Evolutionary conservation across 2,329 filamentous ascomycete species (phyloP).

Genomic region (Tolypocladium endophyticum): DNA sequence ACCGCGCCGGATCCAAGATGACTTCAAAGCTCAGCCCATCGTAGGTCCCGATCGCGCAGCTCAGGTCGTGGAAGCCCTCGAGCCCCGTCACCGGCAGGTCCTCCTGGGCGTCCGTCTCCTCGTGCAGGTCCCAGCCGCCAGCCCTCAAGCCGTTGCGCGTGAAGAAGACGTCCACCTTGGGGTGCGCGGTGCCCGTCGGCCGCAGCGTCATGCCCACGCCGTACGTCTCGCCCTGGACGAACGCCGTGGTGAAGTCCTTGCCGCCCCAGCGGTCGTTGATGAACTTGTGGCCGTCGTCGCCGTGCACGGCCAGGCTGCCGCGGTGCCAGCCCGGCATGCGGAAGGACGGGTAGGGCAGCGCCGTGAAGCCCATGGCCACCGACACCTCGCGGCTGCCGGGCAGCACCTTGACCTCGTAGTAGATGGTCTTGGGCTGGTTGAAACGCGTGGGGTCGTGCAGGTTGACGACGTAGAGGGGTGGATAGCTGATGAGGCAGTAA

Average conservation of each 20-base stretch:
- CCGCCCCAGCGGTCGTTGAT: slow-evolving; percentile 69
- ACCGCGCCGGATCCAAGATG: slow-evolving; percentile 47
- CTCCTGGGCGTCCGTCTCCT: slow-evolving; percentile 56
- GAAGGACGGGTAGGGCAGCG: slow-evolving; percentile 67
- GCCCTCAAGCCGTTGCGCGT: slow-evolving; percentile 52
- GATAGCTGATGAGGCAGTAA: slow-evolving; percentile 53
- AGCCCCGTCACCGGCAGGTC: slow-evolving; percentile 56
- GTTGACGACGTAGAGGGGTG: slow-evolving; percentile 56
- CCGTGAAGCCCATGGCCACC: slow-evolving; percentile 59
- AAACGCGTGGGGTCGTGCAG: slow-evolving; percentile 45
- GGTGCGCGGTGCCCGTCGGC: slow-evolving; percentile 16
- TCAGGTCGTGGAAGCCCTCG: slow-evolving; percentile 61
- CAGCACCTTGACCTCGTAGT: slow-evolving; percentile 59
- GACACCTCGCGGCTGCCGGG: slow-evolving; percentile 33
- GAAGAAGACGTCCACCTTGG: slow-evolving; percentile 45
- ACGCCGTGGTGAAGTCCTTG: slow-evolving; percentile 53
- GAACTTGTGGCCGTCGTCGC: slow-evolving; percentile 68
- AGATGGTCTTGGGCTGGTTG: slow-evolving; percentile 41
- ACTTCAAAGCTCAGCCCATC: slow-evolving; percentile 59
- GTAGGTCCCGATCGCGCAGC: slow-evolving; percentile 61
- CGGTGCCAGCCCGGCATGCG: slow-evolving; percentile 75
- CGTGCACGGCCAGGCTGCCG: slow-evolving; percentile 64
- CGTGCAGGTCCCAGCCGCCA: slow-evolving; percentile 62
- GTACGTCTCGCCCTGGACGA: slow-evolving; percentile 53
- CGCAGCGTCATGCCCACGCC: slow-evolving; percentile 61